Evolutionary conservation across 257 asterid species (phyloP), one percentile per base, ranked within the genome.

Genomic region (Fraxinus quadrangulata): DNA sequence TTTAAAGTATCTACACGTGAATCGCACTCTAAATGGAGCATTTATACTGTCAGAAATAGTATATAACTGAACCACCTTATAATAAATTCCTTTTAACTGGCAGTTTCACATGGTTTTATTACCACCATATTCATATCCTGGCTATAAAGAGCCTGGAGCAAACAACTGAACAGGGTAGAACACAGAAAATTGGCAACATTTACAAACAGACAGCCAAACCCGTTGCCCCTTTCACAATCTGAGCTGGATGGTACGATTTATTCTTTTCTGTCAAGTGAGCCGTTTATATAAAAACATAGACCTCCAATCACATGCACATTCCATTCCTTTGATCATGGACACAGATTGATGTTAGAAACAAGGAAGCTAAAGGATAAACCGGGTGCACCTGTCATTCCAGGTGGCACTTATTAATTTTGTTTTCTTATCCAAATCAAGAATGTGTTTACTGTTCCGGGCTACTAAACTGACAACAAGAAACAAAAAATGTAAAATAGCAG

Each of bases 51-150:
- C 39, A 67, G 12, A 77, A n/a, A 49, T 16, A n/a, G 26, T 42
- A 56, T 70, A 24, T 61, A 26, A n/a, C 19, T 8, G 16, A 23
- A 10, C 0, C 6, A 63, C 19, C 34, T 63, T 9, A 24, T 24
- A 23, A 10, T 24, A 10, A 63, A 24, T 26, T n/a, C 26, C 6
- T 26, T 63, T 23, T 23, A 10, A 23, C 69, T 67, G 37, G 72
- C 34, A 54, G 72, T 70, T 67, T 71, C 56, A 72, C 42, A 71
- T 19, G 49, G 30, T 76, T 63, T 49, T 37, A 70, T 71, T 14
- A 16, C 37, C 67, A 51, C 51, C 67, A 51, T 21, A 26, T 37
- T 49, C 67, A 63, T 65, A 65, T 74, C 4, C 54, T 24, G 42
- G 21, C 54, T 11, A 19, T n/a, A 70, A 28, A 45, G 42, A 17